Conservation (phyloP, 805 yeast genomes). For the Cyberlindnera nakhonratchasimensis region DNA sequence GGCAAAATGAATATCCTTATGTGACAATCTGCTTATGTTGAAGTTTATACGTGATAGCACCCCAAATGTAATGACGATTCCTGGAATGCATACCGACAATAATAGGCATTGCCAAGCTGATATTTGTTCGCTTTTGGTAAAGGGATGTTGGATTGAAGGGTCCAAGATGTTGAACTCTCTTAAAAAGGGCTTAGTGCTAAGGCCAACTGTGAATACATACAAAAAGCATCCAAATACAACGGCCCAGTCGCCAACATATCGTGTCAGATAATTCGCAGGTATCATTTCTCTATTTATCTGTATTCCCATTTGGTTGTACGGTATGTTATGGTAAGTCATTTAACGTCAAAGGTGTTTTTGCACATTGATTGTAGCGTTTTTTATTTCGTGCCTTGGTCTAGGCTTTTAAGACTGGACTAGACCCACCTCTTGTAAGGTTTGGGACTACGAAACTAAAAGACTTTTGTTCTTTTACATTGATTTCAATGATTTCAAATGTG, state of each 20-base stretch:
- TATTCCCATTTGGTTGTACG: not conserved
- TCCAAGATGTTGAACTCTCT: conserved; percentile 32
- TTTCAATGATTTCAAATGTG: too few relatives aligned
- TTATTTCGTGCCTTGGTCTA: too few relatives aligned
- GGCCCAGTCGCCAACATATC: conserved; percentile 13
- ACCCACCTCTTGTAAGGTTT: too few relatives aligned
- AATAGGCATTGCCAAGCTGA: conserved; percentile 10
- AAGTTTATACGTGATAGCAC: conserved; percentile 7
- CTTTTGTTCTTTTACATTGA: too few relatives aligned
- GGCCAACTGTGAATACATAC: conserved; percentile 11
- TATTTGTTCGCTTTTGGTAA: conserved; percentile 15
- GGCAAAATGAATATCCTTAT: conserved; percentile 12
- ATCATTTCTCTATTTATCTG: not conserved
- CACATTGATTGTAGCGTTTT: too few relatives aligned
- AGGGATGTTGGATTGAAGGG: conserved; percentile 32
- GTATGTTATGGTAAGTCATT: not conserved
- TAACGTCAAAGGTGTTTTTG: too few relatives aligned
- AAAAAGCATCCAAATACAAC: conserved; percentile 7
- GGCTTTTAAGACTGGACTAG: too few relatives aligned
- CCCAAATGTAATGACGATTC: not conserved
- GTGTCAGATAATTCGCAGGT: conserved; percentile 1
- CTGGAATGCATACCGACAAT: conserved; percentile 6
- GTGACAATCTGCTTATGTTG: conserved; percentile 4
- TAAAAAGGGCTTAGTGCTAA: conserved; percentile 26
- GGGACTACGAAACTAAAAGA: too few relatives aligned